Percentiles rank a stretch among this genome's conserved stretches.
These are phyloP conservation scores for Naganishia vishniacii DNA, from an alignment of 768 basidiomycete species.

Conservation along the genomic window DNA sequence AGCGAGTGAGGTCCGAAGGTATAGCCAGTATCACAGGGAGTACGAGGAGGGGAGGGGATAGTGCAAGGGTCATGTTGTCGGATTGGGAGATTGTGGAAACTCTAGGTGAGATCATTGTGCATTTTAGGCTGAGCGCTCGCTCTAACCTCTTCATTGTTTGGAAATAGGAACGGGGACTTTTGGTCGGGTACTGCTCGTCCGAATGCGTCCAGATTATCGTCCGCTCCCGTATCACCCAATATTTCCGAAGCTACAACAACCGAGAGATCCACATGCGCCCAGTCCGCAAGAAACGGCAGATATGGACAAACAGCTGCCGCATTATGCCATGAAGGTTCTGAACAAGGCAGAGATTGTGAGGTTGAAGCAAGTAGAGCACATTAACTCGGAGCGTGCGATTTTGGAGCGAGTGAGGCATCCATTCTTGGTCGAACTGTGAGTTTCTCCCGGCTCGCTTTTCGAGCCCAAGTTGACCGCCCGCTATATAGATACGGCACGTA, in stretches of 20 bases:
- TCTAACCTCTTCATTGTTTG: too few relatives aligned
- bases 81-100: conserved; percentile 52
- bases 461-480: too few relatives aligned
- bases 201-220: conserved; percentile 41
- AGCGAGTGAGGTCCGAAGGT: conserved; percentile 14
- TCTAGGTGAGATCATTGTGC: conserved; percentile 39
- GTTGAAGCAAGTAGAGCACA: conserved; percentile 93
- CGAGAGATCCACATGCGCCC: conserved; percentile 39
- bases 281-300: conserved; percentile 35
- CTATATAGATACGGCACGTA: conserved; percentile 44
- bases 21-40: neutral
- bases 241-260: conserved; percentile 43
- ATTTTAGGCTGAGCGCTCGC: neutral
- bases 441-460: conserved; percentile 44
- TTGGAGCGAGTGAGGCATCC: conserved; percentile 86
- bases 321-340: conserved; percentile 50
- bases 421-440: conserved; percentile 93
- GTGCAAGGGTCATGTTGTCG: conserved; percentile 8
- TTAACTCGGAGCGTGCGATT: conserved; percentile 91
- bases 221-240: conserved; percentile 38
- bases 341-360: conserved; percentile 51
- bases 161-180: conserved; percentile 90
- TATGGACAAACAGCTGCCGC: conserved; percentile 44
- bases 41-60: neutral
- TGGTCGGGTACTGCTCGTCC: conserved; percentile 83